Percentiles rank a stretch among this genome's conserved stretches.
Evolutionary conservation across 176 grass and related monocot genomes (phyloP).

Genomic region (Echinochloa phyllopogon): DNA sequence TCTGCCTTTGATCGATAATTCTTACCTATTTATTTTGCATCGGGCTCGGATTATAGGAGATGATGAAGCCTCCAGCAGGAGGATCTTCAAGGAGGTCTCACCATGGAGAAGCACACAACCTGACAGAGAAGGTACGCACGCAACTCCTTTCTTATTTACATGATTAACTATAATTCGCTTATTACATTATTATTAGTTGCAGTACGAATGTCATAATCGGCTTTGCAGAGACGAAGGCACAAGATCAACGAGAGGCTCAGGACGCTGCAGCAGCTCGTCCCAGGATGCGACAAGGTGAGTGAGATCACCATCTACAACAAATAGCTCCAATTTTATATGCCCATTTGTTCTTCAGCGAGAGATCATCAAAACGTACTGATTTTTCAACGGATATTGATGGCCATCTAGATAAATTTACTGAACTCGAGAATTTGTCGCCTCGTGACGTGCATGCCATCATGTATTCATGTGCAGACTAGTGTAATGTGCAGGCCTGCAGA

Average conservation of each 20-base stretch:
- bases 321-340: neutral
- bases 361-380: neutral
- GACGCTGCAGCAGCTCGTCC: slow-evolving; percentile 39
- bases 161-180: neutral
- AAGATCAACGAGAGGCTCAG: slow-evolving; percentile 38
- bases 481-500: no score
- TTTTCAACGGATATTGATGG: neutral
- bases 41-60: neutral
- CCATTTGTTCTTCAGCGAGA: neutral
- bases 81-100: slow-evolving; percentile 1
- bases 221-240: slow-evolving; percentile 33
- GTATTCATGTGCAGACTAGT: neutral
- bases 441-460: neutral
- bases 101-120: slow-evolving; percentile 7
- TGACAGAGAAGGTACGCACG: slow-evolving; percentile 13
- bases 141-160: neutral
- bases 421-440: neutral
- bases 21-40: neutral
- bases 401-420: neutral
- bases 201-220: neutral
- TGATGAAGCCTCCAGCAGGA: neutral
- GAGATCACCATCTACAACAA: neutral
- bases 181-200: neutral
- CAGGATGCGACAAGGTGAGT: slow-evolving; percentile 34
- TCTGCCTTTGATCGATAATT: no score